phyloP scores from a whole-genome alignment of 345 rosid genomes.

The Lenwebbia sp. region DNA sequence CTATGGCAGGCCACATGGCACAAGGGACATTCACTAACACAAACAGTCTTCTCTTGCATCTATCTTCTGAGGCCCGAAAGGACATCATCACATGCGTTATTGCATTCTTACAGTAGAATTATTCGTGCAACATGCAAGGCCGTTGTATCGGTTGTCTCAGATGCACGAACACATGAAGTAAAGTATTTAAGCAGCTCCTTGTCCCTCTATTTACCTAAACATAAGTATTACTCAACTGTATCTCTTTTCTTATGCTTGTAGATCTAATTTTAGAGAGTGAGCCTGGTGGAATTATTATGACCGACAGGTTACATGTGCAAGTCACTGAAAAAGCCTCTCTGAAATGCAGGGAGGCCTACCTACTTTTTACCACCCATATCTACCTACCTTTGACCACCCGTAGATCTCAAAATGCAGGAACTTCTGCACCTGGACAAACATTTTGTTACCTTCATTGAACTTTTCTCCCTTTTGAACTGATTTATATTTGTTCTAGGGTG shows the following conservation, averaged over 20 bases:
- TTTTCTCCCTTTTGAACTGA: background rate
- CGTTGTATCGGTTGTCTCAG: constrained; percentile 83
- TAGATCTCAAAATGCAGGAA: background rate
- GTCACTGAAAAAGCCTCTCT: background rate
- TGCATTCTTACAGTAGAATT: constrained; percentile 86
- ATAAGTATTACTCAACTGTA: background rate
- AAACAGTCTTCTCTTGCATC: constrained; percentile 97
- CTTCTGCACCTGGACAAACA: background rate
- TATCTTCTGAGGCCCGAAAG: constrained; percentile 88
- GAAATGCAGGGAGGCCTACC: background rate
- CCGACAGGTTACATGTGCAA: background rate
- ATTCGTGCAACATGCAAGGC: constrained; percentile 91
- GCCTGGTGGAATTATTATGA: background rate
- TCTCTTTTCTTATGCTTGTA: background rate
- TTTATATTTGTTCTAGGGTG: background rate
- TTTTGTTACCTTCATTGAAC: background rate
- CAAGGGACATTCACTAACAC: constrained; percentile 95
- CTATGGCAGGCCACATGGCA: constrained; percentile 95
- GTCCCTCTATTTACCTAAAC: constrained; percentile 8
- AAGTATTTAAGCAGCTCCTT: constrained; percentile 46
- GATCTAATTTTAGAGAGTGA: background rate
- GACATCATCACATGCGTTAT: constrained; percentile 69
- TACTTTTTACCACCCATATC: background rate
- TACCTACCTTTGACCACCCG: background rate
- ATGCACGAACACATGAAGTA: constrained; percentile 99